Base-by-base conservation (phyloP, 164 flowering plant genomes). In the Litsea cubeba region DNA sequence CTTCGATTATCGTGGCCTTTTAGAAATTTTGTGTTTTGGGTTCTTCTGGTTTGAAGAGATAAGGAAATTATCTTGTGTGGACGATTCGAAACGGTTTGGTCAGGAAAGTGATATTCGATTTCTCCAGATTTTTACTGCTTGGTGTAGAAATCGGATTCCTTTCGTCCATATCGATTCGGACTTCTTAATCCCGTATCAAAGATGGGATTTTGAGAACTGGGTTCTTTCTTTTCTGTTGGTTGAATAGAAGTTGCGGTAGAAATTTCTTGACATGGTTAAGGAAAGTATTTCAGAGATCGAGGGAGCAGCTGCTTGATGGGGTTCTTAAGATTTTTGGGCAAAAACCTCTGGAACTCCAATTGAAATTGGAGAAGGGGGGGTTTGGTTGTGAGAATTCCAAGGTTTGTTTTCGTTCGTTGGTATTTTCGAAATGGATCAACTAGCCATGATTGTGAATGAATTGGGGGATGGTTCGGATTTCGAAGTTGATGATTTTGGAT, bases 351-450 rank as follows among this genome's bases (percentile, higher is more conserved):
- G 60, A 54, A 20, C 2, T 2, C 20, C n/a, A 54, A 18, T 66
- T 66, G 15, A 25, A 18, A 18, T 26, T 66, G 49, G 20, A 15
- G 28, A 66, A 18, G 28, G 11, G 69, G 20, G 46, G 5, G 3
- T 15, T 66, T 8, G 69, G 46, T 66, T 66, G 5, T 28, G 18
- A 30, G 20, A 17, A 1, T 66, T 66, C 46, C 28, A 20, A 18
- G 28, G 40, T 25, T 66, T 66, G 69, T 12, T 15, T 30, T 17
- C 7, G 12, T 12, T 28, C 10, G 17, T 66, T 17, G 91, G 49
- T 85, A 88, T 65, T 92, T 90, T 4, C 3, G 24, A 63, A 26
- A 65, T 79, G 78, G 81, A 76, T 49, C 62, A 76, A 17, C 50
- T 72, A 63, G 67, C 71, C 32, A 66, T 76, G 65, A 17, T 70